A percentile compares a stretch with the other conserved stretches of the same genome.
These are phyloP conservation scores for Lepiota subincarnata DNA, from an alignment of 768 basidiomycete species.

Conservation along the genomic window DNA sequence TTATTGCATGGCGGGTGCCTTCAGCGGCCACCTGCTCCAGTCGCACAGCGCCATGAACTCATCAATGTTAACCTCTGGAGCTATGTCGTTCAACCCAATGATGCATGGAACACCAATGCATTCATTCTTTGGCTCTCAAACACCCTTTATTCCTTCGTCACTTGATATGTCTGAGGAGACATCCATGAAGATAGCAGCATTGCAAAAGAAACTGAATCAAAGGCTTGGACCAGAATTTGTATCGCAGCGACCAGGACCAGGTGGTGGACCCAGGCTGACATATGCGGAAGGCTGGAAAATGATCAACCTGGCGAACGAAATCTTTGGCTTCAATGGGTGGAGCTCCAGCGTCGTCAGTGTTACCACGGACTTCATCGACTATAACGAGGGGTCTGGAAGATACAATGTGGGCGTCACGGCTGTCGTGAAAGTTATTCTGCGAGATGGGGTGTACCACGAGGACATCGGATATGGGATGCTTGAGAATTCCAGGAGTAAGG, in stretches of 20 bases:
- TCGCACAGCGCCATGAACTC: conserved; percentile 34
- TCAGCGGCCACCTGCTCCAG: conserved; percentile 56
- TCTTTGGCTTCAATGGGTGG: conserved; percentile 98
- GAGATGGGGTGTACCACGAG: conserved; percentile 88
- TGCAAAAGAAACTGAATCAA: conserved; percentile 81
- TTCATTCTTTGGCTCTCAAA: conserved; percentile 24
- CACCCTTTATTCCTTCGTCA: conserved; percentile 1
- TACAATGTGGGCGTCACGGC: conserved; percentile 79
- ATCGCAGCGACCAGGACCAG: conserved; percentile 83
- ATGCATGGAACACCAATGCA: conserved; percentile 50
- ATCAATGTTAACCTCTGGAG: conserved; percentile 43
- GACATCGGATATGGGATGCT: conserved; percentile 89
- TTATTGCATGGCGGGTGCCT: conserved; percentile 49
- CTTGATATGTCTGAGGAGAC: conserved; percentile 55
- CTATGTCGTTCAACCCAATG: conserved; percentile 57
- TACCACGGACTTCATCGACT: conserved; percentile 77
- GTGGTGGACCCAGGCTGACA: conserved; percentile 81
- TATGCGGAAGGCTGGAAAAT: conserved; percentile 98
- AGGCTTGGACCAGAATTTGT: conserved; percentile 95
- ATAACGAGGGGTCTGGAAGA: conserved; percentile 57
- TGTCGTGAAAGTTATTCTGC: conserved; percentile 79
- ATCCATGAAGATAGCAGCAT: conserved; percentile 57
- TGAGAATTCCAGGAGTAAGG: conserved; percentile 86
- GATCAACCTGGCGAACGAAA: conserved; percentile 96
- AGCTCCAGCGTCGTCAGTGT: conserved; percentile 74